Evolutionary conservation across 352 stramenopile genomes (phyloP).

Genomic region (Sclerospora graminicola): DNA sequence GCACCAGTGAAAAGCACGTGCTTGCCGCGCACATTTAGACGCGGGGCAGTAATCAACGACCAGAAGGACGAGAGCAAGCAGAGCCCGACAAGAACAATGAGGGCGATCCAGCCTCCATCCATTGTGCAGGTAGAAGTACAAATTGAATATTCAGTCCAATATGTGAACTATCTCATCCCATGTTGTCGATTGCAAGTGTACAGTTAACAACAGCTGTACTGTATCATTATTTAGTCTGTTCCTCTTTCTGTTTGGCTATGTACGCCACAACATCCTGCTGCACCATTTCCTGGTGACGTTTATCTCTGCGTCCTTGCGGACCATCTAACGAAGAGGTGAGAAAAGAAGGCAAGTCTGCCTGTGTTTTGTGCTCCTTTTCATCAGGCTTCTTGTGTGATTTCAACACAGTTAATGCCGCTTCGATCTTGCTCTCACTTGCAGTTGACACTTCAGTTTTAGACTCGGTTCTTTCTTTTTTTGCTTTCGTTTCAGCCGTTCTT

Average conservation of each 20-base stretch:
- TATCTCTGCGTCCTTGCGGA: conserved; percentile 33
- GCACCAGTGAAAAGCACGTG: too few species aligned
- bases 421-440: conserved; percentile 29
- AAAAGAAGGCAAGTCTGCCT: conserved; percentile 1
- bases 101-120: too few species aligned
- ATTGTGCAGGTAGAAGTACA: too few species aligned
- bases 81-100: conserved; percentile 21
- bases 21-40: too few species aligned
- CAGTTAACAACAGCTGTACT: too few species aligned
- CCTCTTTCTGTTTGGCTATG: conserved; percentile 24
- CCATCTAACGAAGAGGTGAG: conserved; percentile 25
- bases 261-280: conserved; percentile 34
- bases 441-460: background rate
- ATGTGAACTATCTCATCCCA: too few species aligned
- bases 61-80: conserved; percentile 2
- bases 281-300: conserved; percentile 39
- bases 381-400: conserved; percentile 6
- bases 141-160: too few species aligned
- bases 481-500: background rate
- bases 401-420: conserved; percentile 19
- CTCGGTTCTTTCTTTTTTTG: conserved; percentile 3
- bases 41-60: too few species aligned
- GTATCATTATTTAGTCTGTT: background rate
- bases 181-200: too few species aligned
- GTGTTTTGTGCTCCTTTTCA: conserved; percentile 2